phyloP scores from a whole-genome alignment of 768 basidiomycete genomes.

The Pisolithus microcarpus region DNA sequence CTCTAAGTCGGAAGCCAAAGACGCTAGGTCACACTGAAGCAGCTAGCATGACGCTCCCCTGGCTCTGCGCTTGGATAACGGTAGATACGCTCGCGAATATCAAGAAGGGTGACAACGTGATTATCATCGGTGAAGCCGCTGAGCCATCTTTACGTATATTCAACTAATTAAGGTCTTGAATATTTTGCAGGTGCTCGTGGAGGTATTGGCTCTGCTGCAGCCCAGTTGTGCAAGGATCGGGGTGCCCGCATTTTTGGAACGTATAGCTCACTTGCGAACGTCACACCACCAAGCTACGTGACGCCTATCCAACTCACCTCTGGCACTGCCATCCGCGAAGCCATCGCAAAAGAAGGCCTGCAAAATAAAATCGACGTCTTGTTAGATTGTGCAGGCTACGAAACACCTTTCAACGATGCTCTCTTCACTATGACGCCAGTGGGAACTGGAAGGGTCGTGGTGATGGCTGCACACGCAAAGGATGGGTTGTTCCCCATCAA shows the following conservation, averaged over 20 bases:
- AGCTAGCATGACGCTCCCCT: slow-evolving; percentile 28
- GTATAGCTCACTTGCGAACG: slow-evolving; percentile 25
- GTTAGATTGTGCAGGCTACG: slow-evolving; percentile 29
- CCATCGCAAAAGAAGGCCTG: slow-evolving; percentile 19
- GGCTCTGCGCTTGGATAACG: slow-evolving; percentile 33
- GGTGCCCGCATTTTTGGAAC: slow-evolving; percentile 30
- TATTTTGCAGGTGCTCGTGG: slow-evolving; percentile 26
- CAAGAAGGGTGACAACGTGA: slow-evolving; percentile 26
- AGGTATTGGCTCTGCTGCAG: slow-evolving; percentile 29
- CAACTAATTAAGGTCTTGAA: not conserved
- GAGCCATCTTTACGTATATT: not conserved
- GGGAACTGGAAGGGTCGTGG: slow-evolving; percentile 27
- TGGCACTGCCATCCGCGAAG: slow-evolving; percentile 23
- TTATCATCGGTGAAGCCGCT: slow-evolving; percentile 22
- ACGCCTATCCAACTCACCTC: slow-evolving; percentile 28
- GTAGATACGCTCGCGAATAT: slow-evolving; percentile 28
- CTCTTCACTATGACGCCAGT: slow-evolving; percentile 26
- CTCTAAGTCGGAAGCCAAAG: slow-evolving; percentile 26
- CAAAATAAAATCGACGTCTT: slow-evolving; percentile 28
- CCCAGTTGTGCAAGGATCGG: slow-evolving; percentile 25
- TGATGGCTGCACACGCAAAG: slow-evolving; percentile 29
- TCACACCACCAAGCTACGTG: slow-evolving; percentile 18
- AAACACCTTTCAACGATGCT: slow-evolving; percentile 28
- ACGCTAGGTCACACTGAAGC: slow-evolving; percentile 19
- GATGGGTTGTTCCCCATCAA: slow-evolving; percentile 25